Evolutionary conservation across 257 asterid species (phyloP), one percentile per base, ranked within the genome.

Genomic region (Capsicum pubescens): DNA sequence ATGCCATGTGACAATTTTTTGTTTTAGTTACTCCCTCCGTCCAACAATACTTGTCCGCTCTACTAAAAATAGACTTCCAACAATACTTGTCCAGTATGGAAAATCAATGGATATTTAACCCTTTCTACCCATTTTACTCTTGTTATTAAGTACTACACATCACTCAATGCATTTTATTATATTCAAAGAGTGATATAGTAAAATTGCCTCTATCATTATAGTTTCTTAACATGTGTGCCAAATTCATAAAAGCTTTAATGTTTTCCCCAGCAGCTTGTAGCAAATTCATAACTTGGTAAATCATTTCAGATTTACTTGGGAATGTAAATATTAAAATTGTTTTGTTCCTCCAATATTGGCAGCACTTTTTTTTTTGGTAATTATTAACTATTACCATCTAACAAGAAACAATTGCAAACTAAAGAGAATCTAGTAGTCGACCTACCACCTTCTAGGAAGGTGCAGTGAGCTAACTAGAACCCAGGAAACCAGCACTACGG

Each of bases 271-370:
- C 12, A 69, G 16, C 77, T 69, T 69, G 55, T 39, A 69, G 77
- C 54, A 69, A 39, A 69, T 69, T 69, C 54, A 15, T 69, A 4
- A 42, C 55, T 39, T 69, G 32, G 32, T 16, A 39, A 46, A 46
- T 46, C 39, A 21, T 21, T 50, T 74, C 19, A 50, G 61, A 19
- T 74, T 4, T 74, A 74, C 19, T 7, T 6, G 0, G 21, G 50
- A 26, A 54, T 26, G 8, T 77, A 32, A 77, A 54, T 26, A 26
- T 21, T 13, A 48, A 72, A 50, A 16, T 69, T 7, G 42, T 50
- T 74, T 50, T 52, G 39, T 71, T 71, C n/a, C 79, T n/a, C 57
- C 79, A 71, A n/a, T 32, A 32, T 32, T 77, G 15, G 16, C 17
- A 13, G 32, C 32, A 26, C 32, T 26, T 26, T 26, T 26, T 26